Percentiles rank a stretch among this genome's conserved stretches.
Conservation (phyloP, 306 rosid species). For the Oxytropis ochrocephala region DNA sequence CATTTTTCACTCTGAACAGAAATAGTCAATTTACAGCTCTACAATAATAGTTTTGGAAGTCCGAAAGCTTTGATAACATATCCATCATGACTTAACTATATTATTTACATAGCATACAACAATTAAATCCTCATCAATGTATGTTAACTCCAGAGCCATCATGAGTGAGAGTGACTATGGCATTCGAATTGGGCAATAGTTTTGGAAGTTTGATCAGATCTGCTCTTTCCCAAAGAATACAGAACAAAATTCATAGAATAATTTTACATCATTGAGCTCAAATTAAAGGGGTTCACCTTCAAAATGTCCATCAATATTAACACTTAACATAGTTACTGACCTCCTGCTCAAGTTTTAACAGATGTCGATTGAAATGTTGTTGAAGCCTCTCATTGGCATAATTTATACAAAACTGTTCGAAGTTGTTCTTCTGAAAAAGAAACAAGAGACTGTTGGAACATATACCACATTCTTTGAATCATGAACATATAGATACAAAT, state of each 20-base stretch:
- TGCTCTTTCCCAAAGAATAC: background rate
- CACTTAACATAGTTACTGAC: slow-evolving; percentile 36
- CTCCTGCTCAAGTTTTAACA: slow-evolving; percentile 87
- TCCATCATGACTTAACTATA: background rate
- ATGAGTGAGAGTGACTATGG: background rate
- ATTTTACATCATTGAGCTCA: background rate
- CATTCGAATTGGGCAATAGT: slow-evolving; percentile 2
- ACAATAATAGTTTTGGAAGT: background rate
- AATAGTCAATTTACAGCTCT: slow-evolving; percentile 1
- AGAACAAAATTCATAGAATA: background rate
- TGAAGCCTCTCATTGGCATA: slow-evolving; percentile 98
- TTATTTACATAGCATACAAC: background rate
- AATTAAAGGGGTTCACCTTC: background rate
- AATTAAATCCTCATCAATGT: background rate
- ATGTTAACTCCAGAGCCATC: background rate
- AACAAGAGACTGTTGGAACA: slow-evolving; percentile 16
- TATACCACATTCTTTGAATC: slow-evolving; percentile 11
- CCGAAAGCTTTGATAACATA: background rate
- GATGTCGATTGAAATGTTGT: slow-evolving; percentile 80
- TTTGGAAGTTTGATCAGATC: background rate
- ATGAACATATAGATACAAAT: slow-evolving; percentile 4
- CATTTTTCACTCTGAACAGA: slow-evolving; percentile 3
- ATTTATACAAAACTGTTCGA: slow-evolving; percentile 87
- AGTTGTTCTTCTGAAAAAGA: slow-evolving; percentile 65
- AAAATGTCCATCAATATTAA: slow-evolving; percentile 1